Conservation (phyloP, 495 filamentous ascomycete species). For the Opeltia flavorubescens region DNA sequence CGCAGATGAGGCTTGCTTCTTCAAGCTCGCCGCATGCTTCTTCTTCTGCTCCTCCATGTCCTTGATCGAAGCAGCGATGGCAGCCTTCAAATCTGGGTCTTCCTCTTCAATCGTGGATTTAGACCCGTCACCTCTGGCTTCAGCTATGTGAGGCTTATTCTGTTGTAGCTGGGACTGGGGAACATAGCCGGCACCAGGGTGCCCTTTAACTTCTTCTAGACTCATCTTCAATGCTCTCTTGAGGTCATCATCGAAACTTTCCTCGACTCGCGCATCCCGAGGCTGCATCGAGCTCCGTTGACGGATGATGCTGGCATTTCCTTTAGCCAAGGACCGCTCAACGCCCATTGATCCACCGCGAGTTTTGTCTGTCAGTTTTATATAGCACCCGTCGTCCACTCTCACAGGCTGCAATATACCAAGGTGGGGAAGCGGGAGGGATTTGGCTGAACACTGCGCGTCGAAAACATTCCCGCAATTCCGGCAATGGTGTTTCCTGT, state of each 20-base stretch:
- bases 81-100: constrained; percentile 86
- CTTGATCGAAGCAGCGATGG: constrained; percentile 87
- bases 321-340: constrained; percentile 23
- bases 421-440: constrained; percentile 75
- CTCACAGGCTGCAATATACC: constrained; percentile 84
- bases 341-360: constrained; percentile 17
- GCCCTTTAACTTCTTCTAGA: constrained; percentile 73
- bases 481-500: constrained; percentile 93
- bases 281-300: constrained; percentile 64
- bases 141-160: constrained; percentile 24
- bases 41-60: constrained; percentile 99
- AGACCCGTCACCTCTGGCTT: constrained; percentile 21
- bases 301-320: constrained; percentile 39
- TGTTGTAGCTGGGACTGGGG: constrained; percentile 38
- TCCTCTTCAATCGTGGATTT: constrained; percentile 54
- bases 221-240: constrained; percentile 92
- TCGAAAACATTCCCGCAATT: constrained; percentile 98
- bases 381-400: constrained; percentile 94
- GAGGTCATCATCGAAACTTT: constrained; percentile 90
- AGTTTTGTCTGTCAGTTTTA: constrained; percentile 72
- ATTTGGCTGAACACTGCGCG: constrained; percentile 81
- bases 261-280: constrained; percentile 65
- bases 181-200: constrained; percentile 50
- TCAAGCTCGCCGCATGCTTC: constrained; percentile 64
- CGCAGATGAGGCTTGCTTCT: constrained; percentile 47